These are phyloP conservation scores for Metschnikowia borealis DNA, from an alignment of 805 yeast species.

Conservation along the genomic window DNA sequence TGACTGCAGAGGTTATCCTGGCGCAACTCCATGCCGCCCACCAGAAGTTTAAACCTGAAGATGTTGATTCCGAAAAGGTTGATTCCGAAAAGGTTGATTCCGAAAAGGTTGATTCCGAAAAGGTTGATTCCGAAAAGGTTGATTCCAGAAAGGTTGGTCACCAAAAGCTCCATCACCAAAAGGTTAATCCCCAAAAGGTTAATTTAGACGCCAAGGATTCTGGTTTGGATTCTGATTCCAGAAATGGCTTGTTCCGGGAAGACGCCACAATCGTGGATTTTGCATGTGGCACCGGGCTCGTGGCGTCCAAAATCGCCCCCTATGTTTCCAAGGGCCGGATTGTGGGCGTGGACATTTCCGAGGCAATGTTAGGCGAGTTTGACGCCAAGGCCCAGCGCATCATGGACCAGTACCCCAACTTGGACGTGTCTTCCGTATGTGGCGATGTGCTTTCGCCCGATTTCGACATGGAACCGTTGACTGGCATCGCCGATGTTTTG, in stretches of 20 bases:
- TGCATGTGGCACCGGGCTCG: slow-evolving; percentile 43
- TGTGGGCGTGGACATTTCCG: slow-evolving; percentile 37
- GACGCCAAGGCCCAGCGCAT: background rate
- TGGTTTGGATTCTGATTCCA: background rate
- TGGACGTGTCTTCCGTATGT: slow-evolving; percentile 14
- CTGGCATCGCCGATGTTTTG: slow-evolving; percentile 24
- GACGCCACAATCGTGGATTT: slow-evolving; percentile 33
- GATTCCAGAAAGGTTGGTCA: background rate
- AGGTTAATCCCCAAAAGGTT: no score
- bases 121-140: no score
- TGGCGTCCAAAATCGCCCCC: slow-evolving; percentile 29
- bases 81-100: no score
- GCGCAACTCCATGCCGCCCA: background rate
- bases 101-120: no score
- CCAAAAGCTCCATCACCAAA: no score
- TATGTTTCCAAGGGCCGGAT: slow-evolving; percentile 22
- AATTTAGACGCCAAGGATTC: no score
- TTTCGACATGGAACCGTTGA: slow-evolving; percentile 9
- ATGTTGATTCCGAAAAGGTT: no score
- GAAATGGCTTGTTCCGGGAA: slow-evolving; percentile 16
- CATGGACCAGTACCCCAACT: slow-evolving; percentile 7
- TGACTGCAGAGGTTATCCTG: background rate
- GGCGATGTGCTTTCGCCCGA: slow-evolving; percentile 25
- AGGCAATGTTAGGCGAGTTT: slow-evolving; percentile 18
- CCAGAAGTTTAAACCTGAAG: background rate